phyloP scores from a whole-genome alignment of 2,329 filamentous ascomycete species.

The Elsinoe necatrix region DNA sequence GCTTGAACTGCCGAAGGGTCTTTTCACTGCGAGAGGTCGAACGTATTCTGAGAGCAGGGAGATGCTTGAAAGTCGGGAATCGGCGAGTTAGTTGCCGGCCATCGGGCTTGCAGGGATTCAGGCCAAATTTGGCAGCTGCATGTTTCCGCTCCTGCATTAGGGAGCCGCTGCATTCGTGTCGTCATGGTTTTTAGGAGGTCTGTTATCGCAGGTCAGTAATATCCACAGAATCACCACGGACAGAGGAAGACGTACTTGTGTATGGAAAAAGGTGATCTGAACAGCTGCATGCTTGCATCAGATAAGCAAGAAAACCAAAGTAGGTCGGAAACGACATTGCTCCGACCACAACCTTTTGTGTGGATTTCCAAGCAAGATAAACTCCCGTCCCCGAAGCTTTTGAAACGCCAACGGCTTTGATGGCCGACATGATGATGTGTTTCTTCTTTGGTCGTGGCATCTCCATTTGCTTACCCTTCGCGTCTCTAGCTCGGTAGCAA shows the following conservation, averaged over 20 bases:
- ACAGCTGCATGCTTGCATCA: background rate
- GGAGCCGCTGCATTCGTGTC: conserved; percentile 5
- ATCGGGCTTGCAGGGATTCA: conserved; percentile 3
- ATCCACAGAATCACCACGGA: too few relatives aligned
- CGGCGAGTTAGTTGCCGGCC: background rate
- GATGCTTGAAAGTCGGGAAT: background rate
- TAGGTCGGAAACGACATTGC: background rate
- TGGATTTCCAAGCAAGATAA: conserved; percentile 11
- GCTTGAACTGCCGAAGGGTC: background rate
- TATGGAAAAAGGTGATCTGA: background rate
- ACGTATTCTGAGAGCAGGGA: background rate
- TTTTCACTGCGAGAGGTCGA: background rate
- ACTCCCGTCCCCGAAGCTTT: conserved; percentile 11
- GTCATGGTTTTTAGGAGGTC: background rate
- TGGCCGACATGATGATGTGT: conserved; percentile 6
- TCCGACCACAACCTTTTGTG: background rate
- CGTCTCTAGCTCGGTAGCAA: background rate
- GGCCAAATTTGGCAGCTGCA: conserved; percentile 4
- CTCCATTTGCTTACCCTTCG: background rate
- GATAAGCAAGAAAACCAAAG: background rate
- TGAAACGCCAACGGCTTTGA: background rate
- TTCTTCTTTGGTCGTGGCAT: background rate
- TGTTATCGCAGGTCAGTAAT: background rate
- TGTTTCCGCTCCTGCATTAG: background rate
- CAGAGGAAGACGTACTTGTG: too few relatives aligned